Conservation (phyloP, 2,329 filamentous ascomycete species). For the Beauveria sp. region DNA sequence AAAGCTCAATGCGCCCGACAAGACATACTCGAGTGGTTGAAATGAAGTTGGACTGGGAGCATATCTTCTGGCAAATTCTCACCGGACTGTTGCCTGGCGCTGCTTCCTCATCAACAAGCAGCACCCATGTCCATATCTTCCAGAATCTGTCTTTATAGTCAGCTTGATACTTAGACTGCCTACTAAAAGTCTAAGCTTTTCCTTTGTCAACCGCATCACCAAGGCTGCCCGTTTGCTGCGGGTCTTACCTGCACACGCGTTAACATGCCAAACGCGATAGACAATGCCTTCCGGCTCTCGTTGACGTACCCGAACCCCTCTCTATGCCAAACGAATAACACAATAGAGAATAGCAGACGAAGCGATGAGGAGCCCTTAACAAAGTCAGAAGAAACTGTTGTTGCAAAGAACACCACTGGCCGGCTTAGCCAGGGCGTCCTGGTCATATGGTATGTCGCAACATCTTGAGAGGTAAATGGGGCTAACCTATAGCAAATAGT, state of each 20-base stretch:
- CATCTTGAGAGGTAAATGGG: background rate
- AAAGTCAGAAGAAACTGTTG: background rate
- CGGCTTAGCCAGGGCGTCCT: constrained; percentile 9
- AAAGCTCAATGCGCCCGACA: background rate
- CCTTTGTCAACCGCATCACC: background rate
- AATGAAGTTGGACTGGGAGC: background rate
- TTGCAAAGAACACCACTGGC: background rate
- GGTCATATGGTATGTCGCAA: constrained; percentile 14
- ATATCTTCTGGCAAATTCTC: background rate
- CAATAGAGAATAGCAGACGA: background rate
- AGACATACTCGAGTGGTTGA: background rate
- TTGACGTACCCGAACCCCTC: constrained; percentile 28
- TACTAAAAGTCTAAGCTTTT: background rate
- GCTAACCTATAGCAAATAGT: constrained; percentile 24
- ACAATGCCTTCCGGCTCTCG: constrained; percentile 17
- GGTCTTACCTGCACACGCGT: too few relatives aligned
- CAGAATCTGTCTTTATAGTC: background rate
- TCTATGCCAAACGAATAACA: constrained; percentile 14
- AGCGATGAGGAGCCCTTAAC: constrained; percentile 3
- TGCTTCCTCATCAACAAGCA: background rate
- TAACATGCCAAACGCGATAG: constrained; percentile 3
- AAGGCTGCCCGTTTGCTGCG: background rate
- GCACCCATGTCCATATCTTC: background rate
- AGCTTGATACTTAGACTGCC: background rate
- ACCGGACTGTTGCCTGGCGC: background rate